Evolutionary conservation across 2,329 filamentous ascomycete species (phyloP), one percentile per base, ranked within the genome.

Genomic region (Fusarium annulatum): DNA sequence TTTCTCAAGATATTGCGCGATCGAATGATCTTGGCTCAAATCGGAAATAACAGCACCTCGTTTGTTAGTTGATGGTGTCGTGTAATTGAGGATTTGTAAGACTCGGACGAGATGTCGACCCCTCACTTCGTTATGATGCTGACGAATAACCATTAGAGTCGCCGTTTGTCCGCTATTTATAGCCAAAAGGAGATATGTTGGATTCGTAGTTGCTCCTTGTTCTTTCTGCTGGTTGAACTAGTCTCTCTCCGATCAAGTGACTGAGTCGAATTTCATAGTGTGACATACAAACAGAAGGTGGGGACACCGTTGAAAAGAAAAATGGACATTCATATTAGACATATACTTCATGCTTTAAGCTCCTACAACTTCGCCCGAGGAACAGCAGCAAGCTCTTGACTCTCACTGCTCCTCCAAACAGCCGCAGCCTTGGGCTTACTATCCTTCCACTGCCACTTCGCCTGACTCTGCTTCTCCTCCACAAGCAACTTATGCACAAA

Each of bases 371-470:
- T 72, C 3, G 70, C 70, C 2, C 70, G 43, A 7, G 70, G 65
- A 15, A 72, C 43, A 18, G 52, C 42, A 23, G 70, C 46, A 21
- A 72, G 70, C 28, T 72, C 70, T 19, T 72, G 70, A 19, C 70
- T 72, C 2, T 65, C 70, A 36, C 70, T 73, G 16, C 70, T 71
- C 18, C 70, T 64, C 70, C 70, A 72, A 2, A 58, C 70, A 21
- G 65, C 66, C 21, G 70, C 53, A 1, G 57, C 21, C 52, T 73
- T 73, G 2, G 70, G 39, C 23, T 72, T 73, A 9, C 51, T 45
- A 15, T 53, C 67, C 43, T 72, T 72, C 70, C 70, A 72, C 39
- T 71, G 70, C 70, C 70, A 72, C 34, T 72, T 72, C 2, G 34
- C 14, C 23, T 72, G 51, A 16, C 36, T 33, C 21, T 72, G 70